These are phyloP conservation scores for Ceratocystis smalleyi DNA, from an alignment of 2,329 filamentous ascomycete species.

Conservation along the genomic window DNA sequence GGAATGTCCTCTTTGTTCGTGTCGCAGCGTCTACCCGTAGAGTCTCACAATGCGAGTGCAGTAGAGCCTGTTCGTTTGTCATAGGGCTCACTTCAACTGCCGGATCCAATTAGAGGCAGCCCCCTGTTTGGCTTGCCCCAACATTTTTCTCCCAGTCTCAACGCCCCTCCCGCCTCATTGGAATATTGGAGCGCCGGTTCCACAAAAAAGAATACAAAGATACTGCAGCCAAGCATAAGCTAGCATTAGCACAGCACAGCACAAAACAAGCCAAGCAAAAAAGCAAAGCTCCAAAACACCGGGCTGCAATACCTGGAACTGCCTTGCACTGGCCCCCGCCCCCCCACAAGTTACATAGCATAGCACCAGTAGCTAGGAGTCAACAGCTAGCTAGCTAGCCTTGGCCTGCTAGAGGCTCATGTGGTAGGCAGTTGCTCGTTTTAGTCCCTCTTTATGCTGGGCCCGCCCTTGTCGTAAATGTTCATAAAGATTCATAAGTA, in stretches of 20 bases:
- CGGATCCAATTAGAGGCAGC: neutral
- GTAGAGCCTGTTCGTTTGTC: neutral
- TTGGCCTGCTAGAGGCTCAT: neutral
- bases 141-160: constrained; percentile 3
- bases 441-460: neutral
- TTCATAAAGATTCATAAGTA: neutral
- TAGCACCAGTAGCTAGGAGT: too few species aligned
- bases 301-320: neutral
- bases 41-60: neutral
- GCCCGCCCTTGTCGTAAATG: neutral
- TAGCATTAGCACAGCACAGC: constrained; percentile 5
- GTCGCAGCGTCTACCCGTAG: neutral
- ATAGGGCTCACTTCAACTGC: neutral
- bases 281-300: neutral
- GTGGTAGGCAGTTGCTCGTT: neutral
- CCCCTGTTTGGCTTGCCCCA: constrained; percentile 8
- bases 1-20: neutral
- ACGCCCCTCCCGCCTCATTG: neutral
- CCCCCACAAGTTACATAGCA: neutral
- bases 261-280: neutral
- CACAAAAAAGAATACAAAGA: neutral
- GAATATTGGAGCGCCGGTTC: neutral
- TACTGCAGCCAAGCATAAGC: neutral
- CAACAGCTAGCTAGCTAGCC: neutral
- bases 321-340: neutral